Evolutionary conservation across 2,329 filamentous ascomycete genomes (phyloP).

Genomic region (Fusarium sambucinum): DNA sequence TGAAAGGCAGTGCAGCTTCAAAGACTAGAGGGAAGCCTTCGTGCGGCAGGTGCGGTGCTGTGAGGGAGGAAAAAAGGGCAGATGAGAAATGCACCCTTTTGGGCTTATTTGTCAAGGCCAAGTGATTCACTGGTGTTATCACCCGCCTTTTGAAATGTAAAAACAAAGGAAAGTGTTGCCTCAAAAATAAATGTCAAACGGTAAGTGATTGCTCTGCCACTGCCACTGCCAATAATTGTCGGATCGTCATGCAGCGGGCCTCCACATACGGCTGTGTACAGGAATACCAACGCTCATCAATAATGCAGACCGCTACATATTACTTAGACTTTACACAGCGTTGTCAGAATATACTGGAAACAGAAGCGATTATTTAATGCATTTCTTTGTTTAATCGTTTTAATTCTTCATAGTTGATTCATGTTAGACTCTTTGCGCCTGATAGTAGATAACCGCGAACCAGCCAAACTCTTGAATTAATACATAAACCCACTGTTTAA

Average conservation of each 20-base stretch:
- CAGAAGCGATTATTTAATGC: not conserved
- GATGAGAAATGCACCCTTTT: conserved; percentile 2
- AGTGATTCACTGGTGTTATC: conserved; percentile 19
- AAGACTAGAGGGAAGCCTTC: not conserved
- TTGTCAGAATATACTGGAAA: not conserved
- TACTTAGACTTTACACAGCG: not conserved
- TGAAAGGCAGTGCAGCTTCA: not conserved
- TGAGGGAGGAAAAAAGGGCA: conserved; percentile 12
- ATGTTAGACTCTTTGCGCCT: not conserved
- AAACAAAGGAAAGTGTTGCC: not conserved
- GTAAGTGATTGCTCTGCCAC: conserved; percentile 3
- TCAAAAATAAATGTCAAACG: conserved; percentile 8
- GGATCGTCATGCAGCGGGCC: not conserved
- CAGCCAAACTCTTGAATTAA: conserved; percentile 11
- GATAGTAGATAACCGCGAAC: not conserved
- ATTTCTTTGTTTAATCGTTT: not conserved
- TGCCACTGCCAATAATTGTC: conserved; percentile 8
- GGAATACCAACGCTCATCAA: not conserved
- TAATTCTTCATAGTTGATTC: not conserved
- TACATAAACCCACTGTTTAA: not conserved
- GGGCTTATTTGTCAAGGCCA: conserved; percentile 6
- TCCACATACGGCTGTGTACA: conserved; percentile 10
- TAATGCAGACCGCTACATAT: not conserved
- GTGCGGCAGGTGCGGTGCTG: not conserved
- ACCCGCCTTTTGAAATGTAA: not conserved